phyloP scores from a whole-genome alignment of 441 rosid genomes.

The Erodium moschatum region DNA sequence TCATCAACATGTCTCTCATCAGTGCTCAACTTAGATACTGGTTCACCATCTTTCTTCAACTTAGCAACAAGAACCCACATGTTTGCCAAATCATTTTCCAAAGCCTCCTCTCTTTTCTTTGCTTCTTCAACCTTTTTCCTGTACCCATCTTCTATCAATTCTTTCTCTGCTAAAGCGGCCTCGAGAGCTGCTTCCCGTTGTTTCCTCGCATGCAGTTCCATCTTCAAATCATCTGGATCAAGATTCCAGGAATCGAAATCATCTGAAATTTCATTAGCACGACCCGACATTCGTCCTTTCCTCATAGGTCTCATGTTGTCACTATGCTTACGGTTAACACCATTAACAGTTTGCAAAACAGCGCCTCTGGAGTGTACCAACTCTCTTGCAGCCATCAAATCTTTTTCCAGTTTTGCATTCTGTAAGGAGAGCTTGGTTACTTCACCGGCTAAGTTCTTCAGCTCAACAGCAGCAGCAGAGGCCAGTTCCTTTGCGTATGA shows the following conservation, averaged over 20 bases:
- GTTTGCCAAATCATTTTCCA: conserved; percentile 91
- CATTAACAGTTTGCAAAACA: conserved; percentile 35
- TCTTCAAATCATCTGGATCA: conserved; percentile 64
- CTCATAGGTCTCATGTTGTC: conserved; percentile 61
- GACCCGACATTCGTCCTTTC: conserved; percentile 62
- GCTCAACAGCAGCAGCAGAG: conserved; percentile 96
- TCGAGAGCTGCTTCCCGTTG: conserved; percentile 81
- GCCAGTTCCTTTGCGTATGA: conserved; percentile 94
- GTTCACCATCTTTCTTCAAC: conserved; percentile 73
- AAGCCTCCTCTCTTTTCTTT: conserved; percentile 72
- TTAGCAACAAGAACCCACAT: conserved; percentile 99
- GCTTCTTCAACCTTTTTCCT: conserved; percentile 73
- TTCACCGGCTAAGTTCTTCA: conserved; percentile 89
- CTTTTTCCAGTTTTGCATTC: conserved; percentile 78
- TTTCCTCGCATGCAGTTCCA: conserved; percentile 85
- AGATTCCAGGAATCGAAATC: conserved; percentile 74
- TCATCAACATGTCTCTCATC: conserved; percentile 33
- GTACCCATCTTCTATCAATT: conserved; percentile 63
- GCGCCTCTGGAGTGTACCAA: conserved; percentile 46
- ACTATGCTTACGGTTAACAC: conserved; percentile 43
- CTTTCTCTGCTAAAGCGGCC: conserved; percentile 75
- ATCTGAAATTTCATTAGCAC: conserved; percentile 45
- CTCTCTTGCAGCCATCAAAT: conserved; percentile 60
- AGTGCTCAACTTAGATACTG: conserved; percentile 34
- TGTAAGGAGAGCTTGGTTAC: conserved; percentile 84